These are phyloP conservation scores for Sporopachydermia quercuum DNA, from an alignment of 805 yeast genomes.

Conservation along the genomic window DNA sequence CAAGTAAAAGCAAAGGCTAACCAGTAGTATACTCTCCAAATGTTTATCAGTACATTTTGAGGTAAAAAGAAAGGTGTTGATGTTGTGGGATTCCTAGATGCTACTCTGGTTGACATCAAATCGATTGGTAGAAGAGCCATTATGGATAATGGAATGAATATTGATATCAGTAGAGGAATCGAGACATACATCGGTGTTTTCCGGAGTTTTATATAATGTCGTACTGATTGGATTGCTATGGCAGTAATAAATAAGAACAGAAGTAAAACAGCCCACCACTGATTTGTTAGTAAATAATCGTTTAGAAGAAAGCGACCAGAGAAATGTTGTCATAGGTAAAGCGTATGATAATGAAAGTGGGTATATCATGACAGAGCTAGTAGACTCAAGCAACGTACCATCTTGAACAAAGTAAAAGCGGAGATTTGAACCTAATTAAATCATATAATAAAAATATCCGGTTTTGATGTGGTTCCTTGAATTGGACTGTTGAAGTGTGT, in stretches of 20 bases:
- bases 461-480: no score
- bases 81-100: slow-evolving; percentile 24
- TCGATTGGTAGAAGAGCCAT: slow-evolving; percentile 65
- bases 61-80: slow-evolving; percentile 32
- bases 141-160: slow-evolving; percentile 63
- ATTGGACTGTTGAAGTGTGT: no score
- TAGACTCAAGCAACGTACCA: no score
- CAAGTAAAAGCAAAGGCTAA: slow-evolving; percentile 66
- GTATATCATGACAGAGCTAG: no score
- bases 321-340: not conserved
- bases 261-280: not conserved
- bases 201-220: slow-evolving; percentile 20
- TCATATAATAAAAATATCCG: no score
- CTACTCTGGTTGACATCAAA: slow-evolving; percentile 46
- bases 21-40: slow-evolving; percentile 77
- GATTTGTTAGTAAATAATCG: not conserved
- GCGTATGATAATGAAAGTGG: not conserved
- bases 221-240: slow-evolving; percentile 21
- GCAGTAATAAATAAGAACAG: slow-evolving; percentile 15
- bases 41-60: slow-evolving; percentile 28
- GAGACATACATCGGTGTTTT: slow-evolving; percentile 28
- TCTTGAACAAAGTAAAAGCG: no score
- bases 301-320: not conserved
- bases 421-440: no score
- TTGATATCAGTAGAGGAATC: slow-evolving; percentile 37